Conservation (phyloP, 306 rosid genomes). For the Corylus avellana region DNA sequence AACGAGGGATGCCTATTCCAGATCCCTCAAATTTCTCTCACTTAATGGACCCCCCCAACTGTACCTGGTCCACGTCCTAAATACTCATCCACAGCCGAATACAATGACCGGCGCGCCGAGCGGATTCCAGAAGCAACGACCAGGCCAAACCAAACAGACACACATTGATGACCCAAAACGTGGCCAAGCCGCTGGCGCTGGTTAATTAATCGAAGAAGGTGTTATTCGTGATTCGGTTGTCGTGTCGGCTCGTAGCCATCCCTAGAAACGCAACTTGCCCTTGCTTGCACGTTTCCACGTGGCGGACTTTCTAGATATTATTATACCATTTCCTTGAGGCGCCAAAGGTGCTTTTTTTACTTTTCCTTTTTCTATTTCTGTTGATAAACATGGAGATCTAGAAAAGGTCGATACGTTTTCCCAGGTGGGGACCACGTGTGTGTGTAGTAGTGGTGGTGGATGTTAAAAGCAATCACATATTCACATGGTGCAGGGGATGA, state of each 20-base stretch:
- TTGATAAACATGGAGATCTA: background rate
- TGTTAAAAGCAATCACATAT: slow-evolving; percentile 16
- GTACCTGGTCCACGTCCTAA: background rate
- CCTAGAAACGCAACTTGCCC: background rate
- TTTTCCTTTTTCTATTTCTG: background rate
- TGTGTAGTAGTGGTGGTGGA: background rate
- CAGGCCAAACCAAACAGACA: background rate
- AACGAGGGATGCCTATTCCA: background rate
- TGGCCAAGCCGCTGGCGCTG: slow-evolving; percentile 17
- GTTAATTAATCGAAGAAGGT: background rate
- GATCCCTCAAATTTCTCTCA: background rate
- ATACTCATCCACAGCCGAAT: background rate
- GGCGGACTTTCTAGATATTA: background rate
- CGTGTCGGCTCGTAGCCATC: slow-evolving; percentile 2
- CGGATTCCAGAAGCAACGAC: slow-evolving; percentile 12
- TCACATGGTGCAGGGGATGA: slow-evolving; percentile 20
- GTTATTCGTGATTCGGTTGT: background rate
- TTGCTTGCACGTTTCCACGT: slow-evolving; percentile 36
- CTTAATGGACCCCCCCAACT: background rate
- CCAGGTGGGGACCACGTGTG: background rate
- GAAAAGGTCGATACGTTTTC: background rate
- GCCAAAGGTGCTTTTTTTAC: background rate
- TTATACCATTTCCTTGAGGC: background rate
- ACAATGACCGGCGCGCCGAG: background rate
- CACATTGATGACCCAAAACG: background rate